Evolutionary conservation across 306 rosid genomes (phyloP).

Genomic region (Betula pendula): DNA sequence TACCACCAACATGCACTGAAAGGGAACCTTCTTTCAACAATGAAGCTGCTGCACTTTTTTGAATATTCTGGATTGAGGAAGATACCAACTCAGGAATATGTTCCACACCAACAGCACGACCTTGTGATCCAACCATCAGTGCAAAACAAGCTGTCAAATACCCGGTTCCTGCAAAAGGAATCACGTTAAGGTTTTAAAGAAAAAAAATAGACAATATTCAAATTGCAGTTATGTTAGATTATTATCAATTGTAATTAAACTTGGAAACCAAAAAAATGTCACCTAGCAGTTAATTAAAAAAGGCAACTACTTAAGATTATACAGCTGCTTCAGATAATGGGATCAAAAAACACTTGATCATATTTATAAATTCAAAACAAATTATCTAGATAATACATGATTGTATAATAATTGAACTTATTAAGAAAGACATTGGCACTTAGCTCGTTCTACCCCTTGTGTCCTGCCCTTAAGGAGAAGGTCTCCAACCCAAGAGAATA

Average conservation of each 20-base stretch:
- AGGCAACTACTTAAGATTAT: background rate
- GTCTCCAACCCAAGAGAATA: background rate
- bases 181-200: background rate
- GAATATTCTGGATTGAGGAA: constrained; percentile 67
- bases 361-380: background rate
- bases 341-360: background rate
- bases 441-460: background rate
- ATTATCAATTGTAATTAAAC: background rate
- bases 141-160: constrained; percentile 94
- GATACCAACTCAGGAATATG: constrained; percentile 91
- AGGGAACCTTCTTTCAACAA: constrained; percentile 78
- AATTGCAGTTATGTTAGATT: background rate
- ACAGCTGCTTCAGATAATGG: background rate
- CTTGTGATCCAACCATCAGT: constrained; percentile 86
- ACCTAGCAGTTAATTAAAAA: too few relatives aligned
- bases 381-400: background rate
- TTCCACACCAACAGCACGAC: constrained; percentile 79
- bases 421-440: background rate
- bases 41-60: constrained; percentile 74
- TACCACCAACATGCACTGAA: constrained; percentile 74
- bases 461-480: background rate
- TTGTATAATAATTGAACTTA: background rate
- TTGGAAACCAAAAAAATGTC: too few relatives aligned
- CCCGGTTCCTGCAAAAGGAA: constrained; percentile 69
- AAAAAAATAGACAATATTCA: background rate